Percentiles rank a stretch among this genome's conserved stretches.
phyloP scores from a whole-genome alignment of 2,329 filamentous ascomycete genomes.

The Rachicladosporium sp. region DNA sequence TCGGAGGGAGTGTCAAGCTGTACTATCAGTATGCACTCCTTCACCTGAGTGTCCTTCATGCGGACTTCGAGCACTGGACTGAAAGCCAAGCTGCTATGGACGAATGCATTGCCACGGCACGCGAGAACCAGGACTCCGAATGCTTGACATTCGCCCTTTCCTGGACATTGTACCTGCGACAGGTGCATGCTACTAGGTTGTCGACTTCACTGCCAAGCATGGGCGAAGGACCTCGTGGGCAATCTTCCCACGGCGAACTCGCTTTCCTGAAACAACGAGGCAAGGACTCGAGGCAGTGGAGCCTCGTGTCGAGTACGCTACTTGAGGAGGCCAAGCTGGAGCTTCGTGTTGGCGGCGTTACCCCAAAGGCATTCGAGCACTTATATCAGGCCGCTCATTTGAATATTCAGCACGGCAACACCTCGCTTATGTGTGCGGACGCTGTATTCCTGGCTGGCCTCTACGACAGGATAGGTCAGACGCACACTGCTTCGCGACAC shows the following conservation, averaged over 20 bases:
- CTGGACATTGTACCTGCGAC: conserved; percentile 92
- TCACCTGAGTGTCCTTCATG: conserved; percentile 84
- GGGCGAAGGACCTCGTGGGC: too few species aligned
- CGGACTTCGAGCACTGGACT: conserved; percentile 82
- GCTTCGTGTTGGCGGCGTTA: conserved; percentile 6
- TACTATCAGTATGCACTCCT: conserved; percentile 93
- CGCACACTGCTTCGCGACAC: conserved; percentile 24
- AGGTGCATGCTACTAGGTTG: conserved; percentile 43
- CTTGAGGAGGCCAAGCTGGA: conserved; percentile 75
- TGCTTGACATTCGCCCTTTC: conserved; percentile 92
- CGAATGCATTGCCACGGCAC: conserved; percentile 86
- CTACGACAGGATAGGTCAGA: conserved; percentile 57
- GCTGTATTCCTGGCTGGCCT: conserved; percentile 60
- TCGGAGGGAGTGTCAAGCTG: conserved; percentile 52
- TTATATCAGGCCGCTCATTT: conserved; percentile 71
- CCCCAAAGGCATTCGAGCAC: conserved; percentile 54
- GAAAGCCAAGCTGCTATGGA: conserved; percentile 92
- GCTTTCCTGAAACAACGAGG: conserved; percentile 76
- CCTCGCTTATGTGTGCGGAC: conserved; percentile 59
- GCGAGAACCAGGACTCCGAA: conserved; percentile 82
- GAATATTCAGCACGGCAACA: conserved; percentile 63
- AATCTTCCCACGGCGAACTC: conserved; percentile 53
- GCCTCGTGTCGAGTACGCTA: conserved; percentile 68
- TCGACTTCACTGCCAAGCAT: neutral
- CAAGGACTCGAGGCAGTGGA: conserved; percentile 76